Evolutionary conservation across 441 rosid genomes (phyloP).

Genomic region (Cnidoscolus chayamansa): DNA sequence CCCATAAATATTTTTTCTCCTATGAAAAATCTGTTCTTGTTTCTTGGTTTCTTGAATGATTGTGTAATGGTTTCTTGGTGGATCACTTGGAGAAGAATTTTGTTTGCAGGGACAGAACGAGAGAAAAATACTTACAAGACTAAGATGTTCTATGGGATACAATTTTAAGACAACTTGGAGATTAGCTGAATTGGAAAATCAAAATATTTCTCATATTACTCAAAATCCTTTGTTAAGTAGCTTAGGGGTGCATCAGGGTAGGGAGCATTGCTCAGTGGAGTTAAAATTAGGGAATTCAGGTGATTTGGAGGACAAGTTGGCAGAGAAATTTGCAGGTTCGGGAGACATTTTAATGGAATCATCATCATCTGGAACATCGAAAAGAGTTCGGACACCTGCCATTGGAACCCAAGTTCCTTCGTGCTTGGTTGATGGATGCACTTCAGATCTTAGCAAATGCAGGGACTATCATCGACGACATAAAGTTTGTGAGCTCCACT

Average conservation of each 20-base stretch:
- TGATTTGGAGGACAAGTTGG: constrained; percentile 23
- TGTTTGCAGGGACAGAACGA: constrained; percentile 6
- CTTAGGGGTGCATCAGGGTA: constrained; percentile 14
- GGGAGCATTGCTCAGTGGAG: constrained; percentile 26
- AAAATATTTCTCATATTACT: constrained; percentile 20
- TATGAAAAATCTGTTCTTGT: constrained; percentile 18
- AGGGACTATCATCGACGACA: constrained; percentile 70
- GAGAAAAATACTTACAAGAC: neutral
- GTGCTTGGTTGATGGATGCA: constrained; percentile 74
- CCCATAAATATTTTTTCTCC: neutral
- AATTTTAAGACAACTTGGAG: constrained; percentile 28
- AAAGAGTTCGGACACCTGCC: constrained; percentile 42
- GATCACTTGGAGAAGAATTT: constrained; percentile 17
- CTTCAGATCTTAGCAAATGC: constrained; percentile 56
- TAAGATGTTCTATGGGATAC: constrained; percentile 30
- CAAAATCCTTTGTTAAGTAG: constrained; percentile 24
- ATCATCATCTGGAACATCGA: constrained; percentile 40
- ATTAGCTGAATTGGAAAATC: constrained; percentile 22
- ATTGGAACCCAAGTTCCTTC: constrained; percentile 42
- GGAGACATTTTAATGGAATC: constrained; percentile 45
- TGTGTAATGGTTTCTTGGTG: constrained; percentile 10
- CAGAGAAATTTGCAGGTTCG: constrained; percentile 11
- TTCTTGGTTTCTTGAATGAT: neutral
- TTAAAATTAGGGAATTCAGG: constrained; percentile 32
- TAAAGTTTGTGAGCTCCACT: constrained; percentile 68